phyloP scores from a whole-genome alignment of 108 stramenopile genomes.

The Parietichytrium sp. region DNA sequence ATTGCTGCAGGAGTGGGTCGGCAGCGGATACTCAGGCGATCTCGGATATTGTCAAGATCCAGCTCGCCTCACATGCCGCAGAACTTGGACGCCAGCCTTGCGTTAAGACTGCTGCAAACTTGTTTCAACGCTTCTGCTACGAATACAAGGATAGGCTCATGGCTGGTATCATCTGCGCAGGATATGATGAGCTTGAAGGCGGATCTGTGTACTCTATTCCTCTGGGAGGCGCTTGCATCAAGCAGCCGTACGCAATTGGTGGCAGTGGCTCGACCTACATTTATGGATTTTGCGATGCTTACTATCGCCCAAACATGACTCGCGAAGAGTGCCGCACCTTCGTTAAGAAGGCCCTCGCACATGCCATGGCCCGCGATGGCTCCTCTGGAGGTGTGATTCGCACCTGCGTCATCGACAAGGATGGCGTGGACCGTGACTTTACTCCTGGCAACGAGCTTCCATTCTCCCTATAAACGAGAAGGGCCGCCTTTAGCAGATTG shows the following conservation, averaged over 20 bases:
- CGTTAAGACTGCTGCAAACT: constrained; percentile 85
- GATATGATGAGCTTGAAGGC: constrained; percentile 88
- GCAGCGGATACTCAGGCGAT: constrained; percentile 96
- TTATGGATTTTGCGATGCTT: constrained; percentile 81
- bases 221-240: constrained; percentile 84
- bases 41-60: constrained; percentile 83
- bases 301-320: constrained; percentile 77
- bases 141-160: constrained; percentile 89
- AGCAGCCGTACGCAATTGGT: constrained; percentile 85
- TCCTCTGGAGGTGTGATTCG: constrained; percentile 91
- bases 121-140: constrained; percentile 80
- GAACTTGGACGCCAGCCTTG: constrained; percentile 72
- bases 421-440: constrained; percentile 72
- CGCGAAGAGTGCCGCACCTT: constrained; percentile 76
- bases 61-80: constrained; percentile 75
- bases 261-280: constrained; percentile 90
- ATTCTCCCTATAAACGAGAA: too few relatives aligned
- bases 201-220: constrained; percentile 82
- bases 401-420: constrained; percentile 72
- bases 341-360: constrained; percentile 79
- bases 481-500: too few relatives aligned
- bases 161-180: constrained; percentile 94
- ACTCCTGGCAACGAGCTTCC: constrained; percentile 73
- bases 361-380: constrained; percentile 98
- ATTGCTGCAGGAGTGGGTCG: constrained; percentile 85